Percentiles rank a stretch among this genome's conserved stretches.
Conservation (phyloP, 2,329 filamentous ascomycete genomes). For the Fusarium sp. region DNA sequence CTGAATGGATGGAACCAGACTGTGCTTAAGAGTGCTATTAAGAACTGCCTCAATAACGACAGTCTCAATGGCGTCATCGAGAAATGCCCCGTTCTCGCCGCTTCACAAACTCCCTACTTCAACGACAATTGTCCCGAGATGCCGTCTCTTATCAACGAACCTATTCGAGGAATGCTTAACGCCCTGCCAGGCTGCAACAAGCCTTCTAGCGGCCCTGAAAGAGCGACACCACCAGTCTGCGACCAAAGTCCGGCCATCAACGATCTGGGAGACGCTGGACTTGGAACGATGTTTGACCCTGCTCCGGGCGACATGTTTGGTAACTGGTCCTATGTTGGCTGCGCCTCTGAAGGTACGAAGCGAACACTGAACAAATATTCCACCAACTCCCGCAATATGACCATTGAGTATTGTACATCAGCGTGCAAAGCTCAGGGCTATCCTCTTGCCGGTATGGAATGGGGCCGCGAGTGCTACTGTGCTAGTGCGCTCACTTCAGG, state of each 20-base stretch:
- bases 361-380: conserved; percentile 38
- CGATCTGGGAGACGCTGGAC: conserved; percentile 7
- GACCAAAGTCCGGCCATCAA: conserved; percentile 25
- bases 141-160: conserved; percentile 30
- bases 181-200: conserved; percentile 36
- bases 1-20: conserved; percentile 35
- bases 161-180: conserved; percentile 31
- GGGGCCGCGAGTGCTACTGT: conserved; percentile 40
- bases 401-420: conserved; percentile 37
- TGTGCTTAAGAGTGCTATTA: conserved; percentile 32
- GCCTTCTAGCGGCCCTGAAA: conserved; percentile 29
- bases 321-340: conserved; percentile 34
- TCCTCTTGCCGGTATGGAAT: conserved; percentile 37
- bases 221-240: conserved; percentile 16
- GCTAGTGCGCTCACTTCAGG: conserved; percentile 24
- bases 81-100: conserved; percentile 29
- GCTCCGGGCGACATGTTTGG: conserved; percentile 32
- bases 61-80: conserved; percentile 21
- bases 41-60: conserved; percentile 40
- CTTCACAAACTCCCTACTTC: conserved; percentile 37
- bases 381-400: conserved; percentile 24
- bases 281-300: conserved; percentile 30
- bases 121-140: conserved; percentile 39
- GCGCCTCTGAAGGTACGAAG: conserved; percentile 26
- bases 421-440: conserved; percentile 38